A percentile compares a stretch with the other conserved stretches of the same genome.
Evolutionary conservation across 768 basidiomycete genomes (phyloP).

Genomic region (Dendrothele bispora): DNA sequence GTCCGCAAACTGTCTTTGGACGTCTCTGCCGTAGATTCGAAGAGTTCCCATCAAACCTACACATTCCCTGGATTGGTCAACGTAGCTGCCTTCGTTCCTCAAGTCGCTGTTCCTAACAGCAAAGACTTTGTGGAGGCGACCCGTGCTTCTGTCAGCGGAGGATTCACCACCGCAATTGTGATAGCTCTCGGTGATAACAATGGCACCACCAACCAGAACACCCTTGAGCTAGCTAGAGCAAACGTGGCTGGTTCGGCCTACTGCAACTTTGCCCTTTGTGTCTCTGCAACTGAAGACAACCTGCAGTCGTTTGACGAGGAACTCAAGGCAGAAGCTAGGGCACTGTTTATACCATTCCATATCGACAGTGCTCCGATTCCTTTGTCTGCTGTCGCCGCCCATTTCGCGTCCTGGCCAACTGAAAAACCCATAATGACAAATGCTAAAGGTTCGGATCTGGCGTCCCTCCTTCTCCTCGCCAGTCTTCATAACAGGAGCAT

Average conservation of each 20-base stretch:
- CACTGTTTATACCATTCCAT: slow-evolving; percentile 83
- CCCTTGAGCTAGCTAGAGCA: slow-evolving; percentile 68
- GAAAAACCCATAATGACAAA: slow-evolving; percentile 96
- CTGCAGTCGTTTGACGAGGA: slow-evolving; percentile 67
- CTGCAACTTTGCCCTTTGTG: slow-evolving; percentile 85
- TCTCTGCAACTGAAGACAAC: slow-evolving; percentile 75
- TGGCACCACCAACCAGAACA: slow-evolving; percentile 63
- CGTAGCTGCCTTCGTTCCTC: slow-evolving; percentile 83
- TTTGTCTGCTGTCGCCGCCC: slow-evolving; percentile 75
- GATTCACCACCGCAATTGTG: slow-evolving; percentile 85
- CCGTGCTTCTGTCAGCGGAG: slow-evolving; percentile 82
- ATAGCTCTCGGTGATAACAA: slow-evolving; percentile 66
- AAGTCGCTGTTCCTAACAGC: slow-evolving; percentile 51
- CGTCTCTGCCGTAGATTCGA: slow-evolving; percentile 88
- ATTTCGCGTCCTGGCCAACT: slow-evolving; percentile 87
- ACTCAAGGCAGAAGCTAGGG: slow-evolving; percentile 75
- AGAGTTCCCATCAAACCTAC: slow-evolving; percentile 89
- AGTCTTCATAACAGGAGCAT: slow-evolving; percentile 87
- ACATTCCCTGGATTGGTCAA: slow-evolving; percentile 92
- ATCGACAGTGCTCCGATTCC: slow-evolving; percentile 46
- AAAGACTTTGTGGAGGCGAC: slow-evolving; percentile 67
- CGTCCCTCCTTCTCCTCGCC: slow-evolving; percentile 91
- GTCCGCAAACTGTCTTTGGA: slow-evolving; percentile 89
- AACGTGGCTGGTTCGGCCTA: slow-evolving; percentile 66
- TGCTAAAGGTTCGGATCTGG: slow-evolving; percentile 88